These are phyloP conservation scores for Ceratocystis cacaofunesta DNA, from an alignment of 2,329 filamentous ascomycete species.

Conservation along the genomic window DNA sequence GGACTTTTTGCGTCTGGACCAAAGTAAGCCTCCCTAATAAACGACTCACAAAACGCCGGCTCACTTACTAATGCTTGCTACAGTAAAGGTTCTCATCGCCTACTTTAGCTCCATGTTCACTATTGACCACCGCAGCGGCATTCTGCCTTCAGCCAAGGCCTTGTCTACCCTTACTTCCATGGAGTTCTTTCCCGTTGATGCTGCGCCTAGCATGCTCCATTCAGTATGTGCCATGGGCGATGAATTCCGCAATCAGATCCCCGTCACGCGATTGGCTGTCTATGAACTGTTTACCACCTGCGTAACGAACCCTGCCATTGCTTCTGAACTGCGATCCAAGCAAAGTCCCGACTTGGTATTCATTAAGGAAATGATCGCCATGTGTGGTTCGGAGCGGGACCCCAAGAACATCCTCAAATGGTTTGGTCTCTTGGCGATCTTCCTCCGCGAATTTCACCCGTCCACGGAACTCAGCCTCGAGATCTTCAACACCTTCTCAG, in stretches of 20 bases:
- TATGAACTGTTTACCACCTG: slow-evolving; percentile 35
- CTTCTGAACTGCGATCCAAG: slow-evolving; percentile 28
- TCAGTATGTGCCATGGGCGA: slow-evolving; percentile 37
- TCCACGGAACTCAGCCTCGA: slow-evolving; percentile 33
- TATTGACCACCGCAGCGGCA: slow-evolving; percentile 44
- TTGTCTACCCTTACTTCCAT: slow-evolving; percentile 35
- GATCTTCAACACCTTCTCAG: slow-evolving; percentile 41
- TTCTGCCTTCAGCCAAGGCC: slow-evolving; percentile 38
- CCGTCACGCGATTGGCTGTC: slow-evolving; percentile 37
- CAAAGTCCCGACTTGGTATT: slow-evolving; percentile 32
- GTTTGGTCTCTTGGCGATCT: slow-evolving; percentile 36
- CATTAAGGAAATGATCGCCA: slow-evolving; percentile 33
- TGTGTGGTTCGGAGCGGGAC: slow-evolving; percentile 42
- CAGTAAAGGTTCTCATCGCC: slow-evolving; percentile 33
- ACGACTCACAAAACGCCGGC: too few species aligned
- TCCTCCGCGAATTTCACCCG: slow-evolving; percentile 32
- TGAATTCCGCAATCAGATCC: slow-evolving; percentile 40
- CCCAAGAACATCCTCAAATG: slow-evolving; percentile 42
- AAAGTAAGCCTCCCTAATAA: slow-evolving; percentile 25
- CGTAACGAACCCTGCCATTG: slow-evolving; percentile 29
- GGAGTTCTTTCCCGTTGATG: slow-evolving; percentile 36
- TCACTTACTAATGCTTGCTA: too few species aligned
- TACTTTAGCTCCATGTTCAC: slow-evolving; percentile 47
- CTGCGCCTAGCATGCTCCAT: slow-evolving; percentile 34
- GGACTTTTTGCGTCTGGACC: slow-evolving; percentile 34